Evolutionary conservation across 2,329 filamentous ascomycete genomes (phyloP), one percentile per base, ranked within the genome.

Genomic region (Botrytis aclada): DNA sequence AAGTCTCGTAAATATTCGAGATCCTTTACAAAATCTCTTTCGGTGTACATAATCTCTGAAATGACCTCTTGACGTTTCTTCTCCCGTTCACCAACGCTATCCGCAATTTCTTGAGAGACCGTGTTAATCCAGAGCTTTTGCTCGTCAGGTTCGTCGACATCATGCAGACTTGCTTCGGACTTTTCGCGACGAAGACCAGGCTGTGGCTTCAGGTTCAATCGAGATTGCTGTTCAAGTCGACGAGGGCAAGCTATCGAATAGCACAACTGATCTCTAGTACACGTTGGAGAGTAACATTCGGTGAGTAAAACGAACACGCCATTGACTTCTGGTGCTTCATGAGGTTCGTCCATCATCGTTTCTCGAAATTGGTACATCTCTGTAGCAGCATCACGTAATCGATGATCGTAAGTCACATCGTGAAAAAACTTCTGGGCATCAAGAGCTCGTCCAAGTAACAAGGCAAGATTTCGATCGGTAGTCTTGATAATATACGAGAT

Each of bases 81-180:
- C 82, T 99, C 96, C 77, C 89, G 89, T 77, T 99, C 96, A 67
- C 90, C 90, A 43, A 98, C 91, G 80, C 91, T 93, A 78, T 98
- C 95, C 0, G 95, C 94, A 73, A 99, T 86, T 81, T 98, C 96
- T 82, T 97, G 96, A 0, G 95, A 93, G 51, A 99, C 96, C 22
- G 95, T 97, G 82, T 98, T 98, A 83, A 99, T 99, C 96, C 96
- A 99, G 54, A 99, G 88, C 83, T 98, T 98, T 84, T 98, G 96
- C 82, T 98, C 95, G 80, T 98, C 94, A 45, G 92, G 93, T 79
- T 96, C 92, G 73, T 95, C 92, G 75, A 96, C 93, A 78, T 97
- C 94, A 79, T 97, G 95, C 80, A 93, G 83, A 84, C 89, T 96
- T 80, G 86, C 86, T 77, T 89, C 87, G 9, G 90, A 92, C 72